Evolutionary conservation across 805 yeast genomes (phyloP), one percentile per base, ranked within the genome.

Genomic region (Wickerhamomyces tratensis): DNA sequence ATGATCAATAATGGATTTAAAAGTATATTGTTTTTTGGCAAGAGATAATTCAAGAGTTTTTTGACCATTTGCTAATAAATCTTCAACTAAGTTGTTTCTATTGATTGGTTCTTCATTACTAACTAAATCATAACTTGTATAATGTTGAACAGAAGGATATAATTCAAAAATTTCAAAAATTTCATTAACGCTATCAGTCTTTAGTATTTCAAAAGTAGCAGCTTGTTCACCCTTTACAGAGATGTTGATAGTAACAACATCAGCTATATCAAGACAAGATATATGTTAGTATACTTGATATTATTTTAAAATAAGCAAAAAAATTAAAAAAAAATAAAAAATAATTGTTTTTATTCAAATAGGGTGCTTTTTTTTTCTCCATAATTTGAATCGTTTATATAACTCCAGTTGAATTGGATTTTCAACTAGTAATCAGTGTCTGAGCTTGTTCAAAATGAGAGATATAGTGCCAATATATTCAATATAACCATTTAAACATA

Each of bases 1-100:
- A 58, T 87, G 95, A 27, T 72, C 74, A 46, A 77, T 65, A 29
- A 84, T 79, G 30, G 71, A 65, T 37, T 72, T 67, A 56, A 76
- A 79, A 45, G 71, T 78, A 65, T 86, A 86, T 1, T 80, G 67
- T 41, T 69, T 72, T 43, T 75, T 75, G 35, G 62, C 68, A 47
- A 85, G 58, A 14, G 58, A 61, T 39, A 85, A 56, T 1, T 56
- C 48, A n/a, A 76, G 51, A 11, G 55, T 59, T 36, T 53, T 57
- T 35, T 54, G 59, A n/a, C 38, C 30, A 30, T 40, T 45, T 6
- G 48, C 40, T 11, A 50, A 7, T 25, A 66, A 48, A 1, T 58
- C 65, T 9, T 49, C 53, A 29, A 60, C 51, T 41, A 56, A 52
- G 27, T 52, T 47, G 20, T 57, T 49, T 25, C 56, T 53, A 8